phyloP scores from a whole-genome alignment of 31 red algal genomes.

The Endocladia muricata region DNA sequence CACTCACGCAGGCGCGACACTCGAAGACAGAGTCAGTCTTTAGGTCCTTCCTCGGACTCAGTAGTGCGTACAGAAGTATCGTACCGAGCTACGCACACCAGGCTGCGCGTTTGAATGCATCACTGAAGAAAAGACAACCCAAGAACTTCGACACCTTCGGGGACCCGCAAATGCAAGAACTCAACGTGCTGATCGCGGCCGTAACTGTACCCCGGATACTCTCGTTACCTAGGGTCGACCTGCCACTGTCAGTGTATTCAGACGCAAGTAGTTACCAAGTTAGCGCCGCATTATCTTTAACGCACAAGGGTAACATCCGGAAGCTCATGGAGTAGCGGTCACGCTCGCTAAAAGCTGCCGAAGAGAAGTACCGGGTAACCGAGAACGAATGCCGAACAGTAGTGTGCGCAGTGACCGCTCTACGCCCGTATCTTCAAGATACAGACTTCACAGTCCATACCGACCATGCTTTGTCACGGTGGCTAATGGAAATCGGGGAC shows the following conservation, averaged over 20 bases:
- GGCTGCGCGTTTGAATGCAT: conserved; percentile 1
- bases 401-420: conserved; percentile 1
- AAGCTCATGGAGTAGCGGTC: conserved; percentile 33
- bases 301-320: not conserved
- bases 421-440: conserved; percentile 13
- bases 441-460: conserved; percentile 10
- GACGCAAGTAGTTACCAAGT: conserved; percentile 19
- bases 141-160: not conserved
- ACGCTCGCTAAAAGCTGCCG: not conserved
- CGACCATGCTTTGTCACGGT: conserved; percentile 18
- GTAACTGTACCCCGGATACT: conserved; percentile 1
- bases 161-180: not conserved
- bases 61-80: conserved; percentile 16
- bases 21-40: conserved; percentile 11
- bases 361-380: conserved; percentile 5
- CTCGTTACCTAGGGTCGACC: not conserved
- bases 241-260: not conserved
- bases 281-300: conserved; percentile 1
- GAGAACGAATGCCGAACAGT: conserved; percentile 8
- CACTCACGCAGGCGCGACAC: not conserved
- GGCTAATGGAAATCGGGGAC: conserved; percentile 1
- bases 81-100: conserved; percentile 9
- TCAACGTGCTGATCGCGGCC: not conserved
- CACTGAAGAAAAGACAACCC: not conserved
- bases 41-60: conserved; percentile 5